Percentiles rank a stretch among this genome's conserved stretches.
phyloP scores from a whole-genome alignment of 805 yeast genomes.

The Starmerella cellae region DNA sequence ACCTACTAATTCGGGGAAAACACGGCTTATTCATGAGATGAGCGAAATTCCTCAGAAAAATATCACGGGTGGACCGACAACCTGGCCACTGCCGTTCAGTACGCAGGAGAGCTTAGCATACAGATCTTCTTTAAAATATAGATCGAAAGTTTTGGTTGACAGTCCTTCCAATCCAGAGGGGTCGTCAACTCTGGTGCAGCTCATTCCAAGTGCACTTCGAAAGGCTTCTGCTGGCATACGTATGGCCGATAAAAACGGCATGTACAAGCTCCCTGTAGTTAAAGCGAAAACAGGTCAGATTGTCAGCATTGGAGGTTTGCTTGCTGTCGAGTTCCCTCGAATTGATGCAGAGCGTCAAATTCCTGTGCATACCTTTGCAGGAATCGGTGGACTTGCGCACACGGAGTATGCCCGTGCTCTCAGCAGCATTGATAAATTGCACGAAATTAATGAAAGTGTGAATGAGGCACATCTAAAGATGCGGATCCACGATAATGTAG shows the following conservation, averaged over 20 bases:
- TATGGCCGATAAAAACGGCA: constrained; percentile 19
- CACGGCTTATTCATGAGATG: constrained; percentile 41
- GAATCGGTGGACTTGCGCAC: constrained; percentile 21
- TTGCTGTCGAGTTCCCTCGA: constrained; percentile 21
- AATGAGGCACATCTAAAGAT: constrained; percentile 19
- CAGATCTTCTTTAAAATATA: constrained; percentile 25
- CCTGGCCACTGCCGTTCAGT: constrained; percentile 50
- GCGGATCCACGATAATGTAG: constrained; percentile 18
- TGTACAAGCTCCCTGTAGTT: constrained; percentile 18
- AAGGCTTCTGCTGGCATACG: constrained; percentile 19
- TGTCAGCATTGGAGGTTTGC: constrained; percentile 28
- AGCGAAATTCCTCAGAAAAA: constrained; percentile 3
- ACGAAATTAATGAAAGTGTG: constrained; percentile 11
- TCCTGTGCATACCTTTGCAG: constrained; percentile 24
- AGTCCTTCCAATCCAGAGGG: constrained; percentile 22
- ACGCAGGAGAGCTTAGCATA: constrained; percentile 43
- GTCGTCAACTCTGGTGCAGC: constrained; percentile 9
- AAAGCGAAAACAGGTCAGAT: constrained; percentile 25
- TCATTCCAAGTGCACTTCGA: constrained; percentile 19
- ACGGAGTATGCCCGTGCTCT: constrained; percentile 17
- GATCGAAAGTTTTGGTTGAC: constrained; percentile 19
- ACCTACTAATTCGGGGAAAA: constrained; percentile 81
- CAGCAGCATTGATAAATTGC: constrained; percentile 19
- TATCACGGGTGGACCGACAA: constrained; percentile 1
- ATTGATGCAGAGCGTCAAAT: constrained; percentile 8